Base-by-base conservation (phyloP, 192 early-diverging fungal species). In the Dimargaris cristalligena region DNA sequence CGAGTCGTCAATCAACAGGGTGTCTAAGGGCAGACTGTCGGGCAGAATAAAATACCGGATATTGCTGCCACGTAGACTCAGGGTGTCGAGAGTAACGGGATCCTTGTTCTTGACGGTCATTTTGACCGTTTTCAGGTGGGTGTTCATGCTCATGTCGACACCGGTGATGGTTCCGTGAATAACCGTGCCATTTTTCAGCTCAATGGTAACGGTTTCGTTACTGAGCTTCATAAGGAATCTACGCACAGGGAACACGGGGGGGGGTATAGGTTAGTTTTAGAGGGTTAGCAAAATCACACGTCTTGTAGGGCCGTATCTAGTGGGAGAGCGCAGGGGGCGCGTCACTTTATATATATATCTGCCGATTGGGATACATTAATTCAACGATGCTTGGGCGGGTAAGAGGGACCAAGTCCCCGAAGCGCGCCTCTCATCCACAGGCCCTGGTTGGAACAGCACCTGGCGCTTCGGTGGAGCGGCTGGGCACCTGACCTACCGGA, bases 61-160 rank as follows among this genome's bases (percentile, higher is more conserved):
- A 63, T 86, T 97, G 76, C 88, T 94, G 30, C 96, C 96, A 52
- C 96, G 85, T 56, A 99, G 83, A 61, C 87, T 89, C 46, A 99
- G 76, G n/a, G 88, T 80, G 63, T 99, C 96, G 28, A 99, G 74
- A 51, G 76, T 82, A 38, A 83, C 77, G 10, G 96, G 89, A 59
- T 97, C 91, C 71, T 86, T 86, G 71, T 82, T 86, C 65, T 88
- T 88, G 11, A 97, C 85, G 0, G 94, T 97, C 94, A 99, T 91
- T 72, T 99, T 99, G 58, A 97, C 94, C 38, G 88, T 82, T 66
- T 94, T 95, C 70, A 99, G 76, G 72, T 99, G 96, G 62, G 91
- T 97, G 74, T 99, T 99, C 96, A 99, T 99, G 72, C 85, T 87
- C 92, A 99, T 94, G 65, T 99, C 96, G 25, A 97, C 92, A 59